Base-by-base conservation (phyloP, 1,284 basidiomycete genomes). In the Apiotrichum domesticum region DNA sequence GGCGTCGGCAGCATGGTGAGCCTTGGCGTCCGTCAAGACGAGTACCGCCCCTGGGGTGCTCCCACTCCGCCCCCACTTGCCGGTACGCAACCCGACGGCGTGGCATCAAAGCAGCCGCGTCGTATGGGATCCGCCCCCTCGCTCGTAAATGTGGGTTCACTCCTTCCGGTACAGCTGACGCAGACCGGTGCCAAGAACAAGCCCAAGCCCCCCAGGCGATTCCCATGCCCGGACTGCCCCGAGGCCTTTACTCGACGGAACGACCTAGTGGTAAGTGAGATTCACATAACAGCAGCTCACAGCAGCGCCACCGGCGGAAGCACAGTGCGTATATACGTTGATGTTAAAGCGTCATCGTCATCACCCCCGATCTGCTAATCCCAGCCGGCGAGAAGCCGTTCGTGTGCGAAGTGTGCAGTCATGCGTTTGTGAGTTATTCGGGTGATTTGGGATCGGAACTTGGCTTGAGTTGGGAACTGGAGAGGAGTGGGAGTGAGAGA, bases 221-320 rank as follows among this genome's bases (percentile, higher is more conserved):
- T 58, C 35, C 51, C 51, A 6, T 63, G 62, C 37, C 56, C 58
- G 7, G 62, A 63, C 45, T 63, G 62, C 46, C 21, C 40, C 6
- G 62, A 63, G 49, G 58, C 62, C 1, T 63, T 63, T 35, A 63
- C 62, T 1, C 58, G 62, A 14, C 46, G 58, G 5, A 63, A 63
- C 50, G 62, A 63, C n/a, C 41, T 63, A 1, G 47, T 51, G 4
- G 59, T 61, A 51, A 57, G 59, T 57, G 4, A 6, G 8, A 11
- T 3, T 6, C 21, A 11, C 3, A 13, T 34, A n/a, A 4, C 6
- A 5, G 13, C 9, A 13, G 33, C 46, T 49, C 34, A 43, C 33
- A 51, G 29, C 52, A 62, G 56, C 60, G 60, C n/a, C 60, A 62
- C 43, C 52, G 57, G 32, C 57, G 60, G 7, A 62, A 62, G 44